Evolutionary conservation across 2,329 filamentous ascomycete genomes (phyloP), one percentile per base, ranked within the genome.

Genomic region (Tothia fuscella): DNA sequence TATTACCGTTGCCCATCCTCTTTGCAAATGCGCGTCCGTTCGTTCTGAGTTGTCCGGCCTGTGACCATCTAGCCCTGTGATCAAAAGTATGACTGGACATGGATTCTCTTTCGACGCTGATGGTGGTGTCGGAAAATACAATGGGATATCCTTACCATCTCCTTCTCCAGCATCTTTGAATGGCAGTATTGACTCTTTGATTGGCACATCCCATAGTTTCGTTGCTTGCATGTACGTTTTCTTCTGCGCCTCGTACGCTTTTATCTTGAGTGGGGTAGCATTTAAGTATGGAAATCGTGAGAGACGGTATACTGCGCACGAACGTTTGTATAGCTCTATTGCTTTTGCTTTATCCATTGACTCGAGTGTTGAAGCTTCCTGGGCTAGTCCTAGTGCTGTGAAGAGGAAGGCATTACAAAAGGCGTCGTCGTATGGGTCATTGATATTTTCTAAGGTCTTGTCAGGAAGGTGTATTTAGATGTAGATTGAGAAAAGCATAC

Each of bases 1-100:
- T 19, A 79, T 70, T 3, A 82, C 66, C 7, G 62, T 63, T 1
- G 66, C 78, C 77, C 78, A 82, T 3, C 77, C 78, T 31, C 77
- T 70, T 2, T 63, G 56, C 5, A 78, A 58, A 50, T 81, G 78
- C 58, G 79, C 76, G 39, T 80, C 64, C 31, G 67, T 71, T 1
- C 77, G 69, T 39, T 55, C 56, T 3, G 74, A 77, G 54, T 78
- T 78, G 56, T 80, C 76, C 0, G 74, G 74, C 13, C 76, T 57
- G 53, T 80, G 77, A 3, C 75, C 75, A 53, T 79, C 76, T 6
- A 80, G 61, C 1, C 76, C 75, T 3, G 73, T 78, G 51, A 80
- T 67, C 4, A 79, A 60, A 1, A 80, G 53, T 1, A 80, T 67
- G 0, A 62, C 63, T 0, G 72, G 74, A 5, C 51, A 56, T 24